Percentiles rank a stretch among this genome's conserved stretches.
Evolutionary conservation across 1,284 basidiomycete genomes (phyloP).

Genomic region (Rhodotorula sp.): DNA sequence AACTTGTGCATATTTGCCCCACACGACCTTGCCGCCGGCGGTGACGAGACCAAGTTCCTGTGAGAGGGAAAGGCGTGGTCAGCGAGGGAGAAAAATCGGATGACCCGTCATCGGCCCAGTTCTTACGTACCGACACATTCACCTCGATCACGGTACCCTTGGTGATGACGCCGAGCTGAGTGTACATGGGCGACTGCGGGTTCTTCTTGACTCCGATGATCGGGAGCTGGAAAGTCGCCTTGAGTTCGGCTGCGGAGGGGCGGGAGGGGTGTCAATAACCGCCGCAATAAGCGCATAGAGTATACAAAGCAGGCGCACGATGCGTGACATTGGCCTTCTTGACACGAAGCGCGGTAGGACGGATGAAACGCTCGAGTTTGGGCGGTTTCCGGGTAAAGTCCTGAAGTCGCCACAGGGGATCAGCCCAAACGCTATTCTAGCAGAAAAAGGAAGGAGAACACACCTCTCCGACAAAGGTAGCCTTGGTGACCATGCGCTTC

Average conservation of each 20-base stretch:
- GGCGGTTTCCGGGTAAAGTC: slow-evolving; percentile 98
- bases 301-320: slow-evolving; percentile 61
- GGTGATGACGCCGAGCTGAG: slow-evolving; percentile 85
- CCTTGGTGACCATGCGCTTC: slow-evolving; percentile 99
- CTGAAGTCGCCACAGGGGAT: slow-evolving; percentile 2
- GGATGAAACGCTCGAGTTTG: slow-evolving; percentile 97
- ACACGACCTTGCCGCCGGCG: slow-evolving; percentile 84
- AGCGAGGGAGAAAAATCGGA: no score
- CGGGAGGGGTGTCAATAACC: background rate
- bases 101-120: no score
- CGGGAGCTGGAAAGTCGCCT: slow-evolving; percentile 97
- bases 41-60: slow-evolving; percentile 92
- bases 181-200: slow-evolving; percentile 89
- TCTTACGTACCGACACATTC: slow-evolving; percentile 62
- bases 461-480: slow-evolving; percentile 82
- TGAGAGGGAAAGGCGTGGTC: no score
- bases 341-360: slow-evolving; percentile 95
- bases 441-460: background rate
- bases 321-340: slow-evolving; percentile 99
- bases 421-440: no score
- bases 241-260: slow-evolving; percentile 71
- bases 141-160: slow-evolving; percentile 99
- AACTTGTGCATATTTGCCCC: slow-evolving; percentile 68
- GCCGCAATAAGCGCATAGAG: background rate
- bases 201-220: slow-evolving; percentile 99